These are phyloP conservation scores for Steccherinum ochraceum DNA, from an alignment of 768 basidiomycete genomes.

Conservation along the genomic window DNA sequence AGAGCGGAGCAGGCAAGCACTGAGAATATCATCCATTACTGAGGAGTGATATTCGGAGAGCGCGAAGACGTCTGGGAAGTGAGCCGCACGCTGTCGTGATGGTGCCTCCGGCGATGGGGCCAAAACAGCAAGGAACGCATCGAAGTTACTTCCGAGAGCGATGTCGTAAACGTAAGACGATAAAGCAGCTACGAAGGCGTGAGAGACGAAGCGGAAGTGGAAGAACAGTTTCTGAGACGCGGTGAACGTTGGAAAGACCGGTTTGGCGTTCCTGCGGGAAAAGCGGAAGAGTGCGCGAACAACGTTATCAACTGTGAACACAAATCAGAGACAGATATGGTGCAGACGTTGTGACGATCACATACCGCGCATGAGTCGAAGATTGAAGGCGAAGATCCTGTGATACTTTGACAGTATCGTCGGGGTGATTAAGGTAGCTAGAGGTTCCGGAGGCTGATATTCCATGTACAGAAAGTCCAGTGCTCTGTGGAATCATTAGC, in stretches of 20 bases:
- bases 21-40: conserved; percentile 69
- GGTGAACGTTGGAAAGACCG: conserved; percentile 54
- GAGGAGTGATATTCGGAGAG: conserved; percentile 61
- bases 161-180: conserved; percentile 71
- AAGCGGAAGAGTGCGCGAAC: conserved; percentile 60
- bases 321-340: neutral
- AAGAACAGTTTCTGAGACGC: conserved; percentile 48
- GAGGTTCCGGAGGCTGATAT: conserved; percentile 75
- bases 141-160: conserved; percentile 76
- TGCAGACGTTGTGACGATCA: neutral
- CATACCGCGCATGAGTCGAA: conserved; percentile 74
- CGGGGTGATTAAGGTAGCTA: conserved; percentile 67
- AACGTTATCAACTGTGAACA: conserved; percentile 56
- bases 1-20: conserved; percentile 66
- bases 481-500: conserved; percentile 42
- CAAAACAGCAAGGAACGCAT: conserved; percentile 46
- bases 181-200: conserved; percentile 63
- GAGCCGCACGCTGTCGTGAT: neutral
- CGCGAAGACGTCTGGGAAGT: conserved; percentile 68
- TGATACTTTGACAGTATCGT: conserved; percentile 81
- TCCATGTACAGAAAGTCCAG: conserved; percentile 88
- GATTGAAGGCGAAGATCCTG: conserved; percentile 70
- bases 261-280: conserved; percentile 34
- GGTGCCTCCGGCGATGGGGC: neutral
- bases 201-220: conserved; percentile 68